Evolutionary conservation across 1,284 basidiomycete species (phyloP).

Genomic region (Taiwanofungus camphoratus): DNA sequence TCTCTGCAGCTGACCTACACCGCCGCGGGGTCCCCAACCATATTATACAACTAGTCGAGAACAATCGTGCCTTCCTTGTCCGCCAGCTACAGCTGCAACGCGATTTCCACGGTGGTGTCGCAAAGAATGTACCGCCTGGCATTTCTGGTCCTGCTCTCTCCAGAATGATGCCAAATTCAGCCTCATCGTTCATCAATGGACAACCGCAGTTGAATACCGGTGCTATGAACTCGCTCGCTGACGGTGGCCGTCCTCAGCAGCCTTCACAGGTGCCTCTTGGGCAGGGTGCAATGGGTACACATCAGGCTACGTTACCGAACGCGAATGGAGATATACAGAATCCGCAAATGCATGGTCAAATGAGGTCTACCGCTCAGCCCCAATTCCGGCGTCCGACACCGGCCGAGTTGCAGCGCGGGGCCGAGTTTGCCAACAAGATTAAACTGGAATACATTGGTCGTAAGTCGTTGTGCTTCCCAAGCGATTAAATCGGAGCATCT

Average conservation of each 20-base stretch:
- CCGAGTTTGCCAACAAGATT: no score
- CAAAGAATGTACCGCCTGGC: slow-evolving; percentile 12
- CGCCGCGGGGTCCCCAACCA: slow-evolving; percentile 42
- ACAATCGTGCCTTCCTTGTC: slow-evolving; percentile 42
- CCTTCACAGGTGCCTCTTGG: no score
- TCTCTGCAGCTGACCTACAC: slow-evolving; percentile 46
- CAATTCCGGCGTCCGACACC: neutral
- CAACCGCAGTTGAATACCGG: neutral
- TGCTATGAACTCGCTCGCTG: no score
- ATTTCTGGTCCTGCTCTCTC: slow-evolving; percentile 5
- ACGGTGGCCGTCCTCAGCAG: no score
- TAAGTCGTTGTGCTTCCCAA: no score
- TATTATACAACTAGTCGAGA: slow-evolving; percentile 53
- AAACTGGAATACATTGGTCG: neutral
- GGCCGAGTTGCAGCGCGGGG: neutral
- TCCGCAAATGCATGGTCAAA: no score
- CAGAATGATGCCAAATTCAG: neutral
- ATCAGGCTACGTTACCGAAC: no score
- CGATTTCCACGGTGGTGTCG: slow-evolving; percentile 30
- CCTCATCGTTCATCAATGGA: neutral
- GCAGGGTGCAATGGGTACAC: no score
- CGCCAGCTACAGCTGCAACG: slow-evolving; percentile 35
- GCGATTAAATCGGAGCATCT: no score
- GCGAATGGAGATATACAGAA: no score
- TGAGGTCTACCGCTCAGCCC: no score